Conservation (phyloP, 169 alveolate genomes). For the Eimeria zaria region DNA sequence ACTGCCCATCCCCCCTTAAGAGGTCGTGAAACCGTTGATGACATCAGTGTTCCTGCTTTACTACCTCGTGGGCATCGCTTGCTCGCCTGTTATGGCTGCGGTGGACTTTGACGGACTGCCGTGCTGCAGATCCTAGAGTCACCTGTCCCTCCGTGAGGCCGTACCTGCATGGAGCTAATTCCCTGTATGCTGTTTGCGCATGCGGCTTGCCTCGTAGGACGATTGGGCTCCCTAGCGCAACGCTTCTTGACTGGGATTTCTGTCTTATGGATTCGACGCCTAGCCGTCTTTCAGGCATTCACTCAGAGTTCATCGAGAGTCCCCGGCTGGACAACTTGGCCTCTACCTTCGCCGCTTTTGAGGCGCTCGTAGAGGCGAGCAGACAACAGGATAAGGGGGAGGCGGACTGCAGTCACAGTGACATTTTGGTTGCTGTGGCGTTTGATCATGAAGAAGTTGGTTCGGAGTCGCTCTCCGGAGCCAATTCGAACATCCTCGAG, state of each 20-base stretch:
- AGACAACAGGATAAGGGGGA: background rate
- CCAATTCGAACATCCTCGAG: conserved; percentile 87
- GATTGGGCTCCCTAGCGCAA: conserved; percentile 50
- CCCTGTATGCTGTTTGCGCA: background rate
- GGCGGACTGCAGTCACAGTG: background rate
- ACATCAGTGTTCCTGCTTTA: background rate
- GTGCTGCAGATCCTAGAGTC: background rate
- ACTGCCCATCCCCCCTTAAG: background rate
- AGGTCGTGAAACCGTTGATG: background rate
- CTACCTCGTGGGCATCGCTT: background rate
- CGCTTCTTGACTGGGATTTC: conserved; percentile 91
- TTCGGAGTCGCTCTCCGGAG: conserved; percentile 95
- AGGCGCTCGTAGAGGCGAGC: conserved; percentile 88
- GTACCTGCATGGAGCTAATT: background rate
- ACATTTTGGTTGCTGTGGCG: conserved; percentile 89
- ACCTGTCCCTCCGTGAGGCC: background rate
- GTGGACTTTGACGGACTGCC: background rate
- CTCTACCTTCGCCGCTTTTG: conserved; percentile 94
- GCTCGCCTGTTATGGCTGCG: background rate
- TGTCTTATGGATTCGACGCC: conserved; percentile 96
- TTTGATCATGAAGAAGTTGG: conserved; percentile 99
- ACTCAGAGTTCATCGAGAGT: conserved; percentile 96
- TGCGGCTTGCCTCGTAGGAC: background rate
- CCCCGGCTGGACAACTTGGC: conserved; percentile 97
- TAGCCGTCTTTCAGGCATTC: conserved; percentile 93